Base-by-base conservation (phyloP, 306 rosid species). In the Ormosia semicastrata region DNA sequence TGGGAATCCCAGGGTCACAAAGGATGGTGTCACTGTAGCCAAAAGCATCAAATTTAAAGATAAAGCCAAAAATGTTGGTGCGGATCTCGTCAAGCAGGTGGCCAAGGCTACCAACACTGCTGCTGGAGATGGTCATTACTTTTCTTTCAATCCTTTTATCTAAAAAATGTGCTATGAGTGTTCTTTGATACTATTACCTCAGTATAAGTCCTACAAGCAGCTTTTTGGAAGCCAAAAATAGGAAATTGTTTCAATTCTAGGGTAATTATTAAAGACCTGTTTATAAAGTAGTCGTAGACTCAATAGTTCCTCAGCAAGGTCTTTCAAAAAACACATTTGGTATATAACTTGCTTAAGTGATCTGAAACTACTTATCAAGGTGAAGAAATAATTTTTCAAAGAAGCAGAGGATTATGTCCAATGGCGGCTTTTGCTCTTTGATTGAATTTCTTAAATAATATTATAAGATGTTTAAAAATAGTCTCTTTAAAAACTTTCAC, bases 21-120 rank as follows among this genome's bases (percentile, higher is more conserved):
- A 93, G 89, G 99, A 95, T 77, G 99, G 99, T 34, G 97, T 93
- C 32, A 95, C 99, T 34, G 97, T 95, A 7, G 99, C 99, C 33
- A 95, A 81, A 88, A 95, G 97, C 81, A 89, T 95, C 86, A 84
- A 80, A 10, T 95, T 95, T 78, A 63, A 83, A 73, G 93, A 93
- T 33, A 95, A 83, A 69, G 85, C 86, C 13, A 95, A 95, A 83
- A 93, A 95, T 82, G 71, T 93, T 78, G 98, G 98, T 50, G 98
- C 97, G 0, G 86, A 84, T 62, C 95, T 95, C 12, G 97, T 95
- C 76, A 95, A 95, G 71, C 95, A 95, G 88, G 97, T 95, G 76
- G 98, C 98, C 2, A 90, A 85, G 81, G 95, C 98, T 81, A 95
- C 98, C 68, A 93, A 95, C 85, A 85, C 83, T 82, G 87, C 89